Percentiles rank a stretch among this genome's conserved stretches.
phyloP scores from a whole-genome alignment of 257 asterid genomes.

The Nicotiana obtusifolia region DNA sequence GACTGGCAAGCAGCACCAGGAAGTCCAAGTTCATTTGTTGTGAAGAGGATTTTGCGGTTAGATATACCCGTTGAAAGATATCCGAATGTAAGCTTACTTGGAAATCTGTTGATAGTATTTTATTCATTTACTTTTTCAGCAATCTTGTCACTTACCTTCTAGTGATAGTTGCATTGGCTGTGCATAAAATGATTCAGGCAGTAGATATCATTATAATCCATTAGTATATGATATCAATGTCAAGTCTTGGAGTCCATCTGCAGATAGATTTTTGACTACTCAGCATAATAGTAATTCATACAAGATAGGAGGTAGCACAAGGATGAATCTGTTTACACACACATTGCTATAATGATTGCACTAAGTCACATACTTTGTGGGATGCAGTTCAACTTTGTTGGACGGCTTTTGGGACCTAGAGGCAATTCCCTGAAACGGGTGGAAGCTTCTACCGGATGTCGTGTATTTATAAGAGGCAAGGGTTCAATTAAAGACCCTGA shows the following conservation, averaged over 20 bases:
- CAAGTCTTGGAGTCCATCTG: not conserved
- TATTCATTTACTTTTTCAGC: not conserved
- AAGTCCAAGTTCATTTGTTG: conserved; percentile 52
- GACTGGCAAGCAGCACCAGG: conserved; percentile 64
- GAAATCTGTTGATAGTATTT: not conserved
- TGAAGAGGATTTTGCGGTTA: conserved; percentile 55
- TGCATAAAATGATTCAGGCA: not conserved
- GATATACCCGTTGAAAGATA: conserved; percentile 77
- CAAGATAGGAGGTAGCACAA: not conserved
- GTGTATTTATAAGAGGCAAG: conserved; percentile 74
- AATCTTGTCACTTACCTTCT: not conserved
- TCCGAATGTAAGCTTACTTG: conserved; percentile 55
- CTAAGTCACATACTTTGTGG: not conserved
- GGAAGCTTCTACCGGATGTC: conserved; percentile 76
- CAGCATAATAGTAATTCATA: not conserved
- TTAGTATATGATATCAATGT: not conserved
- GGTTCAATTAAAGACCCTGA: conserved; percentile 78
- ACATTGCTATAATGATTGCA: not conserved
- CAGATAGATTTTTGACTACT: not conserved
- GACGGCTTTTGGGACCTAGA: conserved; percentile 81
- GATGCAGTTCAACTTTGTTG: conserved; percentile 70
- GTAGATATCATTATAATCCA: not conserved
- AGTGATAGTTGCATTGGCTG: not conserved
- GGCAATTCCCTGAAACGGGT: conserved; percentile 82
- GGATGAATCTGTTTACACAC: not conserved